These are phyloP conservation scores for Agrocybe praecox DNA, from an alignment of 768 basidiomycete genomes.

Conservation along the genomic window DNA sequence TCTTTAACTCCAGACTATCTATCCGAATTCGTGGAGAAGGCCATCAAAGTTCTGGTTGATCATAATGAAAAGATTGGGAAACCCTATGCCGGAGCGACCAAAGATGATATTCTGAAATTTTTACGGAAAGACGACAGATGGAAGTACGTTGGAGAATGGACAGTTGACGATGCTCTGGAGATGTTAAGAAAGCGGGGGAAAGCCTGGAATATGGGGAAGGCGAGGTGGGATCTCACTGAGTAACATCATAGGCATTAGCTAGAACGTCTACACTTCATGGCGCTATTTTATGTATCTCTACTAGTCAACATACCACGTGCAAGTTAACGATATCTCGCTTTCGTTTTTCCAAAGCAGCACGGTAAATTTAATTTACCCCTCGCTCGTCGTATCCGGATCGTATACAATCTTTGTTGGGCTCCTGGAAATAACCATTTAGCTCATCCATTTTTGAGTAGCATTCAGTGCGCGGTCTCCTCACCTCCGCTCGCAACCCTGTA, in stretches of 20 bases:
- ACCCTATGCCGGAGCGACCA: conserved; percentile 30
- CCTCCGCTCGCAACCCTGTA: conserved; percentile 17
- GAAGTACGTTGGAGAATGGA: conserved; percentile 66
- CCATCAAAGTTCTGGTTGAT: conserved; percentile 34
- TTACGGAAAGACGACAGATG: conserved; percentile 65
- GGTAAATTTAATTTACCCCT: conserved; percentile 1
- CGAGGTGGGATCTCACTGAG: conserved; percentile 40
- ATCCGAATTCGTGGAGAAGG: conserved; percentile 45
- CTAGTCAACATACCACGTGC: too few species aligned
- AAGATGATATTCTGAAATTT: conserved; percentile 47
- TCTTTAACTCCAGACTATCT: conserved; percentile 58
- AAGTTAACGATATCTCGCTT: too few species aligned
- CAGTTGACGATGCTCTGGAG: conserved; percentile 61
- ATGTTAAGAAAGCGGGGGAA: conserved; percentile 41
- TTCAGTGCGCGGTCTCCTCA: neutral
- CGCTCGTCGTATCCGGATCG: conserved; percentile 28
- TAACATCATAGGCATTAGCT: conserved; percentile 5
- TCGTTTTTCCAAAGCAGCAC: too few species aligned
- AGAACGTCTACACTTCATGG: neutral
- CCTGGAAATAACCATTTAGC: conserved; percentile 16
- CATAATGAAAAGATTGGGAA: conserved; percentile 20
- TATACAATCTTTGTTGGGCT: conserved; percentile 36
- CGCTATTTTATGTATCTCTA: too few species aligned
- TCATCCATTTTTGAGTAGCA: neutral
- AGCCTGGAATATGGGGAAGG: conserved; percentile 37